Conservation (phyloP, 495 filamentous ascomycete genomes). For the Tricharina praecox region DNA sequence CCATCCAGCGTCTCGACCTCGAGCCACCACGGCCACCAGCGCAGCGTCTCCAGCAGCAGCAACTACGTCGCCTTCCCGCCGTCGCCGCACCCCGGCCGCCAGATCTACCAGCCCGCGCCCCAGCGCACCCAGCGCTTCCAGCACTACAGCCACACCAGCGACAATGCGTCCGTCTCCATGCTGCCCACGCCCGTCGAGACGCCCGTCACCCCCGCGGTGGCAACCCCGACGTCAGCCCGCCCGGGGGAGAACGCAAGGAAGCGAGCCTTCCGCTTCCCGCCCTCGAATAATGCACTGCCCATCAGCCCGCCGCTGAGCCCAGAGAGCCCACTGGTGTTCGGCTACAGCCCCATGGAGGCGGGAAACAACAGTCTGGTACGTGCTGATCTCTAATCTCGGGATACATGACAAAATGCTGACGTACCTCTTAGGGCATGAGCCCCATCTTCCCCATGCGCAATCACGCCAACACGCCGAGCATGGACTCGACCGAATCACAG, state of each 20-base stretch:
- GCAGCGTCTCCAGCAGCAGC: background rate
- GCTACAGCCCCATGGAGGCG: background rate
- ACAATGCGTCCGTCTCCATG: background rate
- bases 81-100: background rate
- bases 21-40: background rate
- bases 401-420: background rate
- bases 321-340: conserved; percentile 6
- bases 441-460: background rate
- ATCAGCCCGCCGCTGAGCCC: conserved; percentile 21
- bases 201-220: background rate
- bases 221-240: background rate
- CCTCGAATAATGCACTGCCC: conserved; percentile 10
- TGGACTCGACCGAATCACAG: background rate
- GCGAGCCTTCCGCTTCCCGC: background rate
- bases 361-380: background rate
- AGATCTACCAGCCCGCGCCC: conserved; percentile 1
- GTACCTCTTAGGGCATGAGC: background rate
- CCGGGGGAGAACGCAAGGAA: background rate
- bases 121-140: background rate
- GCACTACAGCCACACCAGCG: conserved; percentile 2
- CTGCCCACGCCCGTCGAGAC: background rate
- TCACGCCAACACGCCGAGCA: background rate
- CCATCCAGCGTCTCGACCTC: background rate
- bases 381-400: background rate
- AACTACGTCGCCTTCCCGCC: background rate